Evolutionary conservation across 208 protist genomes (phyloP).

Genomic region (Spongospora subterranea): DNA sequence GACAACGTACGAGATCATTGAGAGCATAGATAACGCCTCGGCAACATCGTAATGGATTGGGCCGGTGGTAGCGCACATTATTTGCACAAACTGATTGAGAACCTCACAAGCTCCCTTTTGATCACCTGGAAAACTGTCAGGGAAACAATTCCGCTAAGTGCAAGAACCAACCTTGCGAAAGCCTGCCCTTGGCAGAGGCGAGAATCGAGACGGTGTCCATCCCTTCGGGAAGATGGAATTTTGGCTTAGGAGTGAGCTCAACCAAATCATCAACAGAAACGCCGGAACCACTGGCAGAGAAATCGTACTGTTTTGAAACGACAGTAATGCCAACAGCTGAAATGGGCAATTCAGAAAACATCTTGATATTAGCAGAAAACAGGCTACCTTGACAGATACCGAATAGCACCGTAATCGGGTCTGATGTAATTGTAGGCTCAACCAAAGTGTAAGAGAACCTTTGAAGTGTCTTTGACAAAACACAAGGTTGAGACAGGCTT

Average conservation of each 20-base stretch:
- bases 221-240: background rate
- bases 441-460: background rate
- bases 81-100: background rate
- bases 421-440: background rate
- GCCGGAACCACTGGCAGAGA: background rate
- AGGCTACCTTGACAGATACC: conserved; percentile 2
- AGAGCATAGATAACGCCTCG: background rate
- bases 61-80: background rate
- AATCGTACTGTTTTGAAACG: background rate
- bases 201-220: background rate
- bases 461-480: background rate
- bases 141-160: background rate
- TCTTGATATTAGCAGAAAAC: background rate
- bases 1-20: background rate
- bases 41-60: conserved; percentile 19
- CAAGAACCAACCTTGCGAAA: background rate
- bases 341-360: conserved; percentile 29
- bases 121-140: background rate
- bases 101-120: background rate
- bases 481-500: background rate
- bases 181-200: background rate
- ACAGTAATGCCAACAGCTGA: conserved; percentile 12
- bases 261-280: background rate
- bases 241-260: background rate
- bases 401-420: background rate